Evolutionary conservation across 2,329 filamentous ascomycete genomes (phyloP).

Genomic region (Annulohypoxylon truncatum): DNA sequence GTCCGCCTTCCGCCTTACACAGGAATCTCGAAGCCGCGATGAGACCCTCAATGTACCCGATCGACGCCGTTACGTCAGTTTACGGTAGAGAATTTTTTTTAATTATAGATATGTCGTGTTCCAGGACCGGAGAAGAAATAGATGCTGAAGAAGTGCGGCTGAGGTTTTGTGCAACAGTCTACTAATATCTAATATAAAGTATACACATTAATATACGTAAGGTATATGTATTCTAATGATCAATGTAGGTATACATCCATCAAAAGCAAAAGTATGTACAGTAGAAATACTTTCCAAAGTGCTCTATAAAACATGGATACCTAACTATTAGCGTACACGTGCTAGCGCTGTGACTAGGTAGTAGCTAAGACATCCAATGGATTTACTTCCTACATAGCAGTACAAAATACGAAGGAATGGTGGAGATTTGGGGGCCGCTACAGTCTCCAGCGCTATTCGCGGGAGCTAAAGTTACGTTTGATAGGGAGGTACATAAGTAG

Average conservation of each 20-base stretch:
- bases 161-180: slow-evolving; percentile 26
- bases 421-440: slow-evolving; percentile 23
- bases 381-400: background rate
- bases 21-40: slow-evolving; percentile 4
- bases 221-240: background rate
- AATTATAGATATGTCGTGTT: slow-evolving; percentile 30
- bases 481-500: background rate
- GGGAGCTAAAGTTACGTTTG: slow-evolving; percentile 22
- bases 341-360: slow-evolving; percentile 21
- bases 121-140: slow-evolving; percentile 13
- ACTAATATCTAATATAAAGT: too few species aligned
- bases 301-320: background rate
- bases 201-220: background rate
- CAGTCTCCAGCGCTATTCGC: slow-evolving; percentile 32
- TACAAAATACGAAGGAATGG: slow-evolving; percentile 8
- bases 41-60: slow-evolving; percentile 6
- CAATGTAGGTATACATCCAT: background rate
- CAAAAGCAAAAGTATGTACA: background rate
- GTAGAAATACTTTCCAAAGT: background rate
- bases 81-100: slow-evolving; percentile 16
- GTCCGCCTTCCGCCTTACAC: background rate
- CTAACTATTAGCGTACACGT: slow-evolving; percentile 16
- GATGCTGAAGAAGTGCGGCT: slow-evolving; percentile 31
- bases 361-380: slow-evolving; percentile 8
- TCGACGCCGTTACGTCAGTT: slow-evolving; percentile 32